Evolutionary conservation across 2,329 filamentous ascomycete genomes (phyloP).

Genomic region (Aspergillus uvarum): DNA sequence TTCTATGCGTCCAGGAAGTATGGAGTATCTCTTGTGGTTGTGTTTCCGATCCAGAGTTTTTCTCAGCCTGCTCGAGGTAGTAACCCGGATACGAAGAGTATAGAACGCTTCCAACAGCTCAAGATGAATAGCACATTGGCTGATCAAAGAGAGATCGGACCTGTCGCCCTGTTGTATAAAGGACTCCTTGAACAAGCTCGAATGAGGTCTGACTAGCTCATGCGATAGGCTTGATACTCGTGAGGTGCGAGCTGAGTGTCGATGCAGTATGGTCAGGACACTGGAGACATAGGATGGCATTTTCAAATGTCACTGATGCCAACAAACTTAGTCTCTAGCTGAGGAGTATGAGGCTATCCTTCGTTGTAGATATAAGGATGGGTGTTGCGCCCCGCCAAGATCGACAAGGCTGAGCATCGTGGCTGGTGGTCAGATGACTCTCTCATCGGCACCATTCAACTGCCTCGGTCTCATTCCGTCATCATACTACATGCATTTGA

Average conservation of each 20-base stretch:
- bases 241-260: not conserved
- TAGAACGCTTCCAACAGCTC: conserved; percentile 19
- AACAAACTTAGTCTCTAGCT: not conserved
- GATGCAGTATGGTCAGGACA: not conserved
- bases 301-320: not conserved
- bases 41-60: conserved; percentile 3
- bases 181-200: not conserved
- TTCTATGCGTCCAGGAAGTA: not conserved
- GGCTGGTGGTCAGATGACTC: not conserved
- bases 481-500: too few species aligned
- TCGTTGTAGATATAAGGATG: not conserved
- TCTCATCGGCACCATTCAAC: not conserved
- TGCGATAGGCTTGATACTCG: not conserved
- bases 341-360: not conserved
- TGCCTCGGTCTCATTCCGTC: not conserved
- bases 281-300: not conserved
- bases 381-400: not conserved
- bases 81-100: conserved; percentile 7
- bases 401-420: not conserved
- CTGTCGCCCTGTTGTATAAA: not conserved
- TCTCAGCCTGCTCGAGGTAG: conserved; percentile 11
- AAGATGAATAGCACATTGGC: conserved; percentile 18
- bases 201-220: not conserved
- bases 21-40: not conserved
- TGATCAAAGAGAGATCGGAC: conserved; percentile 6